Evolutionary conservation across 306 rosid genomes (phyloP).

Genomic region (Parietaria judaica): DNA sequence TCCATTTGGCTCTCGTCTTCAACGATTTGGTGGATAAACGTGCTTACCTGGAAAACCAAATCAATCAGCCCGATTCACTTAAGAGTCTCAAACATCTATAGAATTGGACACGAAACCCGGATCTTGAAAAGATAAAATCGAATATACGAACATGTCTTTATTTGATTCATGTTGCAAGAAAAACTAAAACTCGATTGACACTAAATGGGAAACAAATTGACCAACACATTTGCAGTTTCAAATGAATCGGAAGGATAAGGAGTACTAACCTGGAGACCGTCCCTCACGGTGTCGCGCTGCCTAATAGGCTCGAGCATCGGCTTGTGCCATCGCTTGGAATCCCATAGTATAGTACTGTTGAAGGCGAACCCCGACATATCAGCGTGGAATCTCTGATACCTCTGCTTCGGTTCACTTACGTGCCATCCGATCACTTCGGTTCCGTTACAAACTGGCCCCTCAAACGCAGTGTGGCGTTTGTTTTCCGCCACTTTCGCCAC

Average conservation of each 20-base stretch:
- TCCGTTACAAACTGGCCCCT: constrained; percentile 84
- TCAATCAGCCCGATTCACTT: constrained; percentile 14
- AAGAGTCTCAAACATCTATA: background rate
- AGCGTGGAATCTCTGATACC: constrained; percentile 56
- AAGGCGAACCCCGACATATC: constrained; percentile 82
- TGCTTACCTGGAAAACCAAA: constrained; percentile 53
- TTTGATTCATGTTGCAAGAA: background rate
- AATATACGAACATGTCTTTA: no score
- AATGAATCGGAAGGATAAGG: background rate
- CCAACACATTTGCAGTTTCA: background rate
- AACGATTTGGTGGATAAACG: constrained; percentile 69
- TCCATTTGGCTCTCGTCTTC: constrained; percentile 97
- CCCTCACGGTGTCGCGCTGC: constrained; percentile 52
- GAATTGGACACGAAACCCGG: no score
- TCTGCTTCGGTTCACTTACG: constrained; percentile 32
- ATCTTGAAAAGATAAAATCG: no score
- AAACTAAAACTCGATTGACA: background rate
- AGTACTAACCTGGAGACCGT: constrained; percentile 52
- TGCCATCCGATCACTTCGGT: constrained; percentile 84
- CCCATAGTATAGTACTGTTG: constrained; percentile 86
- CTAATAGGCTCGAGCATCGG: constrained; percentile 62
- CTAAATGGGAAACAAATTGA: background rate
- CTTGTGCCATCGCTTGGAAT: constrained; percentile 70
- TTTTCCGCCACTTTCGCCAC: constrained; percentile 47
- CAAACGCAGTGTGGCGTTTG: constrained; percentile 30